Percentiles rank a stretch among this genome's conserved stretches.
Conservation (phyloP, 768 basidiomycete species). For the Suillus occidentalis region DNA sequence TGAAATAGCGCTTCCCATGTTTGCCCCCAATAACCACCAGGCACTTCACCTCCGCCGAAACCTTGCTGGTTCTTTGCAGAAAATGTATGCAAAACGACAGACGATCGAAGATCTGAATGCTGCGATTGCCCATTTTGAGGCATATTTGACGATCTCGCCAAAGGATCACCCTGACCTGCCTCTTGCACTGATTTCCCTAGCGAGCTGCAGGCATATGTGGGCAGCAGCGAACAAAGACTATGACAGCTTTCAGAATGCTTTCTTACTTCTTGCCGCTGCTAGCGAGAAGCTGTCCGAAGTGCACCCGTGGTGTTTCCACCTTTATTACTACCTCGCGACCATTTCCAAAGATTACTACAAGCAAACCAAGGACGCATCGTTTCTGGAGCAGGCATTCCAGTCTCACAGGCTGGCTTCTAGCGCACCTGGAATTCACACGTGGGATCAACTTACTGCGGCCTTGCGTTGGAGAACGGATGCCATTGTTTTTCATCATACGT, state of each 20-base stretch:
- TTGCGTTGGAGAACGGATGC: constrained; percentile 20
- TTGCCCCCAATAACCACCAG: constrained; percentile 14
- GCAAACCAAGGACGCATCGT: background rate
- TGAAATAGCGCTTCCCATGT: constrained; percentile 7
- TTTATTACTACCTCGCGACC: constrained; percentile 1
- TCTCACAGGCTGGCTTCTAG: constrained; percentile 16
- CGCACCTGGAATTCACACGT: constrained; percentile 5
- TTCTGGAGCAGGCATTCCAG: constrained; percentile 17
- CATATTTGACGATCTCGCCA: constrained; percentile 13
- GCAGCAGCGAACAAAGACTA: background rate
- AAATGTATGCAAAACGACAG: constrained; percentile 5
- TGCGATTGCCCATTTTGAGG: constrained; percentile 8
- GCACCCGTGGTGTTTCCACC: background rate
- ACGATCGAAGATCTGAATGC: background rate
- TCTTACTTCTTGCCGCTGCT: background rate
- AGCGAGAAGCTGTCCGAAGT: constrained; percentile 13
- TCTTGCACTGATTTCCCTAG: background rate
- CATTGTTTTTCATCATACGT: constrained; percentile 13
- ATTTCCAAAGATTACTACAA: constrained; percentile 3
- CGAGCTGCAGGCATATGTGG: constrained; percentile 7
- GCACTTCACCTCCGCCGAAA: constrained; percentile 11
- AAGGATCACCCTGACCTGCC: constrained; percentile 14
- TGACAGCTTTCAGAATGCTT: constrained; percentile 5
- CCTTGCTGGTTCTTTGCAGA: constrained; percentile 14
- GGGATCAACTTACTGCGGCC: constrained; percentile 10